These are phyloP conservation scores for Lupinus albus DNA, from an alignment of 306 rosid species.

Conservation along the genomic window DNA sequence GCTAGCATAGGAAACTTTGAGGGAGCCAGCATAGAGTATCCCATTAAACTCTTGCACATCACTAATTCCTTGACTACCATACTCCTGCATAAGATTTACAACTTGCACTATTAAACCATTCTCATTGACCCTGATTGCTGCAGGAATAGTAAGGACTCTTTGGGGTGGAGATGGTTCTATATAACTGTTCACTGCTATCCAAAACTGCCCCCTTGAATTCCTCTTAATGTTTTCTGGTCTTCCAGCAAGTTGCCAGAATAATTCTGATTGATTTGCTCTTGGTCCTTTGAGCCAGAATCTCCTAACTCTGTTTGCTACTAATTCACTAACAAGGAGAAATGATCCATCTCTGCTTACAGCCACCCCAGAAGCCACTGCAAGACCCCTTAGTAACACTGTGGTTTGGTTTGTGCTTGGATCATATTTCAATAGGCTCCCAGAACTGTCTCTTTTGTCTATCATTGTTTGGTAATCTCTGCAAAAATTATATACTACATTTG, in stretches of 20 bases:
- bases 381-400: conserved; percentile 42
- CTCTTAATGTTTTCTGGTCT: conserved; percentile 46
- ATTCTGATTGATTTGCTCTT: conserved; percentile 38
- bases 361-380: conserved; percentile 49
- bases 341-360: conserved; percentile 47
- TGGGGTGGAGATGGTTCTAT: conserved; percentile 25
- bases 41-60: conserved; percentile 52
- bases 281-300: conserved; percentile 51
- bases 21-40: conserved; percentile 36
- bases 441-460: conserved; percentile 32
- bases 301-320: conserved; percentile 35
- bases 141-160: conserved; percentile 10
- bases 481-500: neutral
- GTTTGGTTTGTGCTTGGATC: conserved; percentile 47
- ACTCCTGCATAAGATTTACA: conserved; percentile 34
- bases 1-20: conserved; percentile 28
- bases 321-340: conserved; percentile 49
- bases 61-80: conserved; percentile 34
- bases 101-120: conserved; percentile 8
- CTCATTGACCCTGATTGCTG: conserved; percentile 29
- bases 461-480: conserved; percentile 38
- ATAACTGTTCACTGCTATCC: conserved; percentile 42
- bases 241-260: conserved; percentile 32
- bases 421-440: conserved; percentile 48
- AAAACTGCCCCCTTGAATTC: conserved; percentile 39